phyloP scores from a whole-genome alignment of 306 rosid species.

The Phaseolus lunatus region DNA sequence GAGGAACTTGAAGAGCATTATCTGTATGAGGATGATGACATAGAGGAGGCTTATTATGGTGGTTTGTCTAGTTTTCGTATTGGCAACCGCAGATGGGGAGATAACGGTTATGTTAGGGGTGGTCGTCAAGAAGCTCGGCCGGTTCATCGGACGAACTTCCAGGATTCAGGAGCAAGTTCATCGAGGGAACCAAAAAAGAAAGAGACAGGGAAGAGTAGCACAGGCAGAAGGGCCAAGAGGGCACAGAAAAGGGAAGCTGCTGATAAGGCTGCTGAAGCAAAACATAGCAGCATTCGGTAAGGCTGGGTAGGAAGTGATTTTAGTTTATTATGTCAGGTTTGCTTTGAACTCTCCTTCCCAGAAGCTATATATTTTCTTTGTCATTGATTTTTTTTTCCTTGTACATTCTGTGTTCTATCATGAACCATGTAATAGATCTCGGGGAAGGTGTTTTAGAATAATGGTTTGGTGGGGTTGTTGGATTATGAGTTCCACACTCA shows the following conservation, averaged over 20 bases:
- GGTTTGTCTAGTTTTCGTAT: constrained; percentile 68
- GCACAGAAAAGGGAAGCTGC: constrained; percentile 90
- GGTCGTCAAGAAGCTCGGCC: constrained; percentile 86
- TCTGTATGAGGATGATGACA: constrained; percentile 57
- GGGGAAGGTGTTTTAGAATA: constrained; percentile 53
- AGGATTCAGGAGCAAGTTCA: constrained; percentile 66
- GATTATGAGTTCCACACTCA: constrained; percentile 34
- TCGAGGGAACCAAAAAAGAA: constrained; percentile 66
- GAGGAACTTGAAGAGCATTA: constrained; percentile 58
- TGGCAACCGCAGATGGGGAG: constrained; percentile 95
- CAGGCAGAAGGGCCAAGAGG: constrained; percentile 87
- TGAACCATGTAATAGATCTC: constrained; percentile 34
- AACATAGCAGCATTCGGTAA: constrained; percentile 74
- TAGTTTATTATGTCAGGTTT: not conserved
- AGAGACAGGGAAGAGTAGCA: constrained; percentile 49
- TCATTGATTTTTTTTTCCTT: not conserved
- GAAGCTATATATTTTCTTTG: constrained; percentile 3
- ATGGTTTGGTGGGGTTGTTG: constrained; percentile 43
- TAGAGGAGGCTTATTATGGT: constrained; percentile 65
- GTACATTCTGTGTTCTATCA: constrained; percentile 41
- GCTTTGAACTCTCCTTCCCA: constrained; percentile 30
- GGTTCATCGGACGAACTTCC: constrained; percentile 47
- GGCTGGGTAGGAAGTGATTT: constrained; percentile 69
- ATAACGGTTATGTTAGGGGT: constrained; percentile 76
- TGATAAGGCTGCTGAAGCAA: constrained; percentile 81